Evolutionary conservation across 78 protist genomes (phyloP).

Genomic region (Goniomonas avonlea): DNA sequence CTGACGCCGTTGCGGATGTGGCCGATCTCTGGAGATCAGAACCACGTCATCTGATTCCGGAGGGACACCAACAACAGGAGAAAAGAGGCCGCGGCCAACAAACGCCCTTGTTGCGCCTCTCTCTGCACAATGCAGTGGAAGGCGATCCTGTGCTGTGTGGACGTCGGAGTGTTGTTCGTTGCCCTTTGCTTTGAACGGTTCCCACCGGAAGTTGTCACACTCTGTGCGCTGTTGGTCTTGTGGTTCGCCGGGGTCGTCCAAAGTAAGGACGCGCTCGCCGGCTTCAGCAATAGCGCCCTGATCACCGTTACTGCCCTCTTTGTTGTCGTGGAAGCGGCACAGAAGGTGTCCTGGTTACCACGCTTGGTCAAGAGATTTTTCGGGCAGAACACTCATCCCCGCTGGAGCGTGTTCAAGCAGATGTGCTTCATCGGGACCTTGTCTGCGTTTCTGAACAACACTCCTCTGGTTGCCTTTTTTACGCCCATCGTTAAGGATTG

Average conservation of each 20-base stretch:
- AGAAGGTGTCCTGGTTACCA: background rate
- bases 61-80: too few species aligned
- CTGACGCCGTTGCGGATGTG: too few species aligned
- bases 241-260: background rate
- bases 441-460: constrained; percentile 45
- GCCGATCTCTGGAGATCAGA: too few species aligned
- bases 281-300: background rate
- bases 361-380: background rate
- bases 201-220: background rate
- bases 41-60: too few species aligned
- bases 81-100: too few species aligned
- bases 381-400: constrained; percentile 6
- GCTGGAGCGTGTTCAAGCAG: too few species aligned
- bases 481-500: constrained; percentile 26
- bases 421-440: background rate
- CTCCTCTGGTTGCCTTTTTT: constrained; percentile 40
- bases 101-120: too few species aligned
- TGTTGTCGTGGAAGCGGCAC: background rate
- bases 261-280: background rate
- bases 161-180: background rate
- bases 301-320: background rate
- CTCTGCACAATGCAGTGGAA: too few species aligned
- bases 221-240: background rate
- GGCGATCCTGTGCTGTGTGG: too few species aligned
- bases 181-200: background rate